These are phyloP conservation scores for Ulmus americana DNA, from an alignment of 331 rosid species.

Conservation along the genomic window DNA sequence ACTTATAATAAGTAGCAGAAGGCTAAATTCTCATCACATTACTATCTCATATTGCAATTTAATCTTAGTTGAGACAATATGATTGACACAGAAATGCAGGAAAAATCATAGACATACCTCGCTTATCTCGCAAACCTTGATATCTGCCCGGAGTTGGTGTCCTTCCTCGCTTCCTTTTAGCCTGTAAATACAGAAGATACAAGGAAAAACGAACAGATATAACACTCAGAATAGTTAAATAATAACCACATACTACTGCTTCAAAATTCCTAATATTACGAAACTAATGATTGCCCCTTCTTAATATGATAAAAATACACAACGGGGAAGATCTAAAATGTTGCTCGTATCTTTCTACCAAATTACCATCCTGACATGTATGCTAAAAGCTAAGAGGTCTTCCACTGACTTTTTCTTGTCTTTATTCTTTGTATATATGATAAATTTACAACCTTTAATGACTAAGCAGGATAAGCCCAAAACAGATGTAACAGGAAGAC, in stretches of 20 bases:
- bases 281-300: conserved; percentile 7
- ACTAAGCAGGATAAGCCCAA: conserved; percentile 24
- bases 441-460: not conserved
- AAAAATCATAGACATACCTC: conserved; percentile 25
- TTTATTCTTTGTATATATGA: conserved; percentile 8
- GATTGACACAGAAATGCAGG: conserved; percentile 1
- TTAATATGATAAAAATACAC: not conserved
- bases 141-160: conserved; percentile 47
- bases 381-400: conserved; percentile 1
- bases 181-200: conserved; percentile 31
- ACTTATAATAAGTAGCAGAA: not conserved
- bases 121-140: conserved; percentile 36
- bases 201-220: conserved; percentile 13
- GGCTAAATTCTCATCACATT: not conserved
- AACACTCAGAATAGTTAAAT: not conserved
- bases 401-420: not conserved
- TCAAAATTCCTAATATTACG: conserved; percentile 7
- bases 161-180: conserved; percentile 47
- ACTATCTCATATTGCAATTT: not conserved
- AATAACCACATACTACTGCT: conserved; percentile 7
- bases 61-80: not conserved
- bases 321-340: conserved; percentile 1
- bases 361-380: conserved; percentile 14
- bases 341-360: conserved; percentile 1
- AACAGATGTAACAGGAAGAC: conserved; percentile 18